Evolutionary conservation across 169 alveolate genomes (phyloP).

Genomic region (Plasmodium vivax): DNA sequence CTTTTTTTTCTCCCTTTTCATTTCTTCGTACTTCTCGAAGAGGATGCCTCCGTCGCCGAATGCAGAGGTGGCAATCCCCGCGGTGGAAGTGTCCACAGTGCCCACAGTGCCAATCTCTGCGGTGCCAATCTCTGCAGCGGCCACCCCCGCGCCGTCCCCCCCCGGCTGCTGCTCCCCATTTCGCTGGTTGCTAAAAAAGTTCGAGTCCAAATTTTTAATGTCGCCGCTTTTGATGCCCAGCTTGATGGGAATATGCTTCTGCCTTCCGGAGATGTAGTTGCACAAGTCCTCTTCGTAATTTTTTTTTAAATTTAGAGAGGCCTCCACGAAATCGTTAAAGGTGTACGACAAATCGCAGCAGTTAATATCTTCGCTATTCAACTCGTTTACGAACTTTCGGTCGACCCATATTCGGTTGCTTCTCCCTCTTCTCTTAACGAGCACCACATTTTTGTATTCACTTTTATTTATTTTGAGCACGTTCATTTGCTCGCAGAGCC

Average conservation of each 20-base stretch:
- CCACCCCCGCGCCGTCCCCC: not conserved
- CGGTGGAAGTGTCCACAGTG: not conserved
- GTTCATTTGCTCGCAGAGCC: slow-evolving; percentile 29
- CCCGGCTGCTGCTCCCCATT: slow-evolving; percentile 4
- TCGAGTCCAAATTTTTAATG: slow-evolving; percentile 15
- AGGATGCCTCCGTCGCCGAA: not conserved
- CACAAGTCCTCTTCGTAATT: slow-evolving; percentile 33
- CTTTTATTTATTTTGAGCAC: not conserved
- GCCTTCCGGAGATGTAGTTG: slow-evolving; percentile 12
- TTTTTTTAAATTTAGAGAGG: slow-evolving; percentile 33
- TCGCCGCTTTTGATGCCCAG: slow-evolving; percentile 23
- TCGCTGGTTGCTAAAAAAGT: slow-evolving; percentile 17
- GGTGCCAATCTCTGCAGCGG: not conserved
- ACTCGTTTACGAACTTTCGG: slow-evolving; percentile 27
- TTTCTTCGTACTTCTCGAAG: slow-evolving; percentile 17
- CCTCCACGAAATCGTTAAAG: slow-evolving; percentile 35
- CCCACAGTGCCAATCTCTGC: no score
- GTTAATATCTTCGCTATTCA: slow-evolving; percentile 18
- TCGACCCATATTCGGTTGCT: slow-evolving; percentile 67
- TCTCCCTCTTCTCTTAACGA: slow-evolving; percentile 71
- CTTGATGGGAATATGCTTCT: slow-evolving; percentile 40
- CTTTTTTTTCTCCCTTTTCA: slow-evolving; percentile 22
- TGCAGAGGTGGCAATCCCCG: not conserved
- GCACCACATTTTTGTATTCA: slow-evolving; percentile 46
- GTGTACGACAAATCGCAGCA: slow-evolving; percentile 50